Conservation (phyloP, 495 filamentous ascomycete genomes). For the Talaromyces borbonicus region DNA sequence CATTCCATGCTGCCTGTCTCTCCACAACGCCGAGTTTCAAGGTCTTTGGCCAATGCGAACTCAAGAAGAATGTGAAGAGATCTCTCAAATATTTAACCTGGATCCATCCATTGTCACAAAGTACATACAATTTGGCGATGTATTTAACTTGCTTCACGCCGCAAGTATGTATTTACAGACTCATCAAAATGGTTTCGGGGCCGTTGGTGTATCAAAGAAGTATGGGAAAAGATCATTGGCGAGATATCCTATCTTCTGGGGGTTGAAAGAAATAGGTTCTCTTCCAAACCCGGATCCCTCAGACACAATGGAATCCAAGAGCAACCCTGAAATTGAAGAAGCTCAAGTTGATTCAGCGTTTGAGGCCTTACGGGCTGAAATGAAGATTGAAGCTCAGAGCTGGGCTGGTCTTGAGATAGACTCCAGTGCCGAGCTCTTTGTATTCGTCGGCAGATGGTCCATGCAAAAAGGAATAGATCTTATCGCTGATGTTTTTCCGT, state of each 20-base stretch:
- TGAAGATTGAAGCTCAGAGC: constrained; percentile 51
- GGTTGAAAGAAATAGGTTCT: constrained; percentile 49
- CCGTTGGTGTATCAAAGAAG: constrained; percentile 55
- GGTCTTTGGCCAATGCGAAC: constrained; percentile 60
- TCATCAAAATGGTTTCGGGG: constrained; percentile 56
- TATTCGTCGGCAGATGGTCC: constrained; percentile 64
- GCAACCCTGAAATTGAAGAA: constrained; percentile 27
- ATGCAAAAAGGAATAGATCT: constrained; percentile 63
- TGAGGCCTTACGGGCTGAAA: constrained; percentile 36
- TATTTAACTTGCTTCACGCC: constrained; percentile 59
- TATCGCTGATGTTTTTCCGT: constrained; percentile 59
- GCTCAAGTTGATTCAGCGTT: constrained; percentile 38
- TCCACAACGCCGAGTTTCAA: constrained; percentile 64
- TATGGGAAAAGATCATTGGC: constrained; percentile 57
- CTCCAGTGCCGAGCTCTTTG: constrained; percentile 53
- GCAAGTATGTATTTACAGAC: constrained; percentile 52
- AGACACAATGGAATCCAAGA: constrained; percentile 48
- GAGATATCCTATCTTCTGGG: constrained; percentile 62
- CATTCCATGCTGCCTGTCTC: constrained; percentile 49
- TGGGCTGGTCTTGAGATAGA: constrained; percentile 55
- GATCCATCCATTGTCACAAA: constrained; percentile 32
- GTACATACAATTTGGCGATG: constrained; percentile 61
- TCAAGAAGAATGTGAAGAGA: constrained; percentile 46
- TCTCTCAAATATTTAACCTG: constrained; percentile 54
- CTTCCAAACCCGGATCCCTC: constrained; percentile 59